Evolutionary conservation across 768 basidiomycete species (phyloP), one percentile per base, ranked within the genome.

Genomic region (Hericium erinaceus): DNA sequence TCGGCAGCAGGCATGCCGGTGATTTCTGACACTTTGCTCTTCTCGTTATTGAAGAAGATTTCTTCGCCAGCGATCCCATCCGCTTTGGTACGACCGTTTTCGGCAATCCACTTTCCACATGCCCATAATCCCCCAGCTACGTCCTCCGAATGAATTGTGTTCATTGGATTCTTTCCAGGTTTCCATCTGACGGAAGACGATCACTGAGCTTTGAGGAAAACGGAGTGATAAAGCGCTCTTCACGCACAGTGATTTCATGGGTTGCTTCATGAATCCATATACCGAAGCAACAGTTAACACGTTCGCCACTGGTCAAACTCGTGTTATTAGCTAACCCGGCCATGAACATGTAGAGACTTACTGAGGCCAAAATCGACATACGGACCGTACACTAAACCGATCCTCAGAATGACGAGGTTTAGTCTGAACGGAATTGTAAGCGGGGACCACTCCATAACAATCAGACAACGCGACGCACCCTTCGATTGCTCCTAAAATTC

Each of bases 211-310:
- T 51, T 11, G 24, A 37, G 20, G 44, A 64, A 46, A 12, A 33
- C 26, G 9, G 33, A 33, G 33, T 33, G 8, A 33, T 33, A 33
- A 33, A 10, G 33, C 33, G 9, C 33, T 33, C 33, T 10, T 44
- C 37, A 64, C 84, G 62, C 64, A 92, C 89, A 92, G 75, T 10
- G 84, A 87, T 68, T 89, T 91, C 84, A 94, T 89, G 1, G 89
- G 88, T 63, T 88, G 84, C 67, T 89, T 82, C 69, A 89, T 74
- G 66, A 88, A 83, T 5, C 88, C 88, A 68, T 93, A 93, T 28
- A 92, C 84, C 12, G 87, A 80, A 10, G 82, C 86, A 12, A 92
- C 83, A 1, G 85, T 85, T 48, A 90, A 82, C 44, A 80, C 82
- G 10, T 84, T 78, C 18, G 86, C 75, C 61, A 89, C 89, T 90